Conservation (phyloP, 1,139 yeast species). For the Zygosaccharomyces sapae region DNA sequence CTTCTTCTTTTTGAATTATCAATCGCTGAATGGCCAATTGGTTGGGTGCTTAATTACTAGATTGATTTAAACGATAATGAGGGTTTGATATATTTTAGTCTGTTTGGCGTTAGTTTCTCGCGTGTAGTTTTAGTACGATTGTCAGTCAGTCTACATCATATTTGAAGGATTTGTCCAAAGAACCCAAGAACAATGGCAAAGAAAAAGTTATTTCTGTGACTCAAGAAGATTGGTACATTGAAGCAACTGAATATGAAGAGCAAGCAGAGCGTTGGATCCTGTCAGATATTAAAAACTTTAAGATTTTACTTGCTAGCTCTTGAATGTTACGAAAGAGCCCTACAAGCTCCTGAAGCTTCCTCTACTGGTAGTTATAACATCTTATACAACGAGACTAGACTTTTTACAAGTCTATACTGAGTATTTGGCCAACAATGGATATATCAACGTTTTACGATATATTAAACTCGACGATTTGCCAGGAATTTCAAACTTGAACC, state of each 20-base stretch:
- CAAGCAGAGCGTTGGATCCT: constrained; percentile 37
- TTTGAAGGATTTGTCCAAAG: too few species aligned
- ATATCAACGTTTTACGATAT: constrained; percentile 31
- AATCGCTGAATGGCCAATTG: too few species aligned
- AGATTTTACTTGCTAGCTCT: constrained; percentile 29
- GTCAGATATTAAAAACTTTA: constrained; percentile 34
- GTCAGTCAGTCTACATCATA: too few species aligned
- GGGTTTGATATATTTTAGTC: neutral
- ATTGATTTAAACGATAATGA: too few species aligned
- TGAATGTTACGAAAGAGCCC: constrained; percentile 27
- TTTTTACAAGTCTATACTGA: constrained; percentile 32
- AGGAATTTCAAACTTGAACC: constrained; percentile 16
- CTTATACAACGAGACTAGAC: constrained; percentile 32
- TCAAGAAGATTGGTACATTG: constrained; percentile 33
- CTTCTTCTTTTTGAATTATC: neutral
- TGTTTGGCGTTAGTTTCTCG: neutral
- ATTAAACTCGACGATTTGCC: constrained; percentile 27
- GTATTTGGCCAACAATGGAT: constrained; percentile 30
- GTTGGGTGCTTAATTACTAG: too few species aligned
- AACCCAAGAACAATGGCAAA: constrained; percentile 2
- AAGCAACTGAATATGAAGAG: constrained; percentile 33
- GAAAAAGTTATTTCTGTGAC: constrained; percentile 13
- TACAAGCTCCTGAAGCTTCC: constrained; percentile 19
- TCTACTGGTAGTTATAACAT: constrained; percentile 27
- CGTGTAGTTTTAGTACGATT: neutral